Conservation (phyloP, 306 rosid genomes). For the Pyrus communis region DNA sequence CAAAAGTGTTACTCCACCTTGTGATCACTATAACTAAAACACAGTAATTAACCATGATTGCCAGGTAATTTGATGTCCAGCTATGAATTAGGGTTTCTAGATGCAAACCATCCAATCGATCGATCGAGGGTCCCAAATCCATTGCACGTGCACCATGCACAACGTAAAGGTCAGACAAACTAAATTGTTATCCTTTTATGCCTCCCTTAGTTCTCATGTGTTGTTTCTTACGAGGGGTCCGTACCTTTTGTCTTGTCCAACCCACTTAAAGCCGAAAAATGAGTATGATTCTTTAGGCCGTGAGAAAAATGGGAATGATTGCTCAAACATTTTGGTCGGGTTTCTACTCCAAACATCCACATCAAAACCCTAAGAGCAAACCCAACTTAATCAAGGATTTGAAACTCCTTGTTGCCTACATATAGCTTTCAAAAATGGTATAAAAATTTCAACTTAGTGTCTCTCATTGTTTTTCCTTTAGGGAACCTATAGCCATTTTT, state of each 20-base stretch:
- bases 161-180: slow-evolving; percentile 10
- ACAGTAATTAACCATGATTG: slow-evolving; percentile 10
- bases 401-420: slow-evolving; percentile 1
- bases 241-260: not conserved
- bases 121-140: slow-evolving; percentile 19
- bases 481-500: slow-evolving; percentile 26
- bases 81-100: slow-evolving; percentile 19
- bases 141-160: slow-evolving; percentile 40
- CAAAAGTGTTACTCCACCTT: not conserved
- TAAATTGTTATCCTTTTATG: not conserved
- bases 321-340: slow-evolving; percentile 19
- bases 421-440: slow-evolving; percentile 5
- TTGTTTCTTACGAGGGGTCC: not conserved
- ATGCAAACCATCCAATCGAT: slow-evolving; percentile 16
- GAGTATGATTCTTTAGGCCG: not conserved
- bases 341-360: slow-evolving; percentile 15
- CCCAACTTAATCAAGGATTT: not conserved
- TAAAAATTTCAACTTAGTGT: slow-evolving; percentile 11
- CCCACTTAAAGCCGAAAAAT: slow-evolving; percentile 12
- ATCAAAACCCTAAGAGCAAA: slow-evolving; percentile 17
- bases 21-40: not conserved
- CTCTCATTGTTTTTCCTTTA: slow-evolving; percentile 14
- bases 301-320: slow-evolving; percentile 5
- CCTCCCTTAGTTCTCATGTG: slow-evolving; percentile 7
- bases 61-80: slow-evolving; percentile 19